Percentiles rank a stretch among this genome's conserved stretches.
These are phyloP conservation scores for Penicillium fimorum DNA, from an alignment of 495 filamentous ascomycete genomes.

Conservation along the genomic window DNA sequence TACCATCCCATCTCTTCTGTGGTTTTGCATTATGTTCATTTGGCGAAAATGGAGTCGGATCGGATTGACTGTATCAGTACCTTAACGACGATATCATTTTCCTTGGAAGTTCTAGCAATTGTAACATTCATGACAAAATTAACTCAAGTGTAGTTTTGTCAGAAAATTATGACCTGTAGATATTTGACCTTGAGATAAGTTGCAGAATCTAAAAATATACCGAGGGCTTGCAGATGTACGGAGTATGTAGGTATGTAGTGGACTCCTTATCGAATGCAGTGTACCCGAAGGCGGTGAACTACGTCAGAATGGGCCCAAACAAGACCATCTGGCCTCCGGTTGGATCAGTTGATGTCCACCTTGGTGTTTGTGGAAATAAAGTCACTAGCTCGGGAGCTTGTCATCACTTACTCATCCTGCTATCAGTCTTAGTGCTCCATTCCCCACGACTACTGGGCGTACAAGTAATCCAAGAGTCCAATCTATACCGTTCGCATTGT, in stretches of 20 bases:
- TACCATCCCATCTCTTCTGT: conserved; percentile 32
- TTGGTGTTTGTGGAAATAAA: background rate
- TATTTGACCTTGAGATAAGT: background rate
- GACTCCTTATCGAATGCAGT: background rate
- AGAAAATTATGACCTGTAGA: background rate
- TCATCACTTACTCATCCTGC: background rate
- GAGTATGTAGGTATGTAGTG: no score
- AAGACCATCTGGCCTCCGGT: conserved; percentile 39
- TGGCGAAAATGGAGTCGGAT: conserved; percentile 20
- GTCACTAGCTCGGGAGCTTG: background rate
- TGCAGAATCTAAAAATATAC: background rate
- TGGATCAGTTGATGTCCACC: background rate
- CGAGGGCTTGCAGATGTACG: background rate
- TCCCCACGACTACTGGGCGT: background rate
- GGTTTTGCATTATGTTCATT: conserved; percentile 19
- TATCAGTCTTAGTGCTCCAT: background rate
- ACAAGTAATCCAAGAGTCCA: background rate
- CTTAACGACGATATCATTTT: conserved; percentile 8
- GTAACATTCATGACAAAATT: background rate
- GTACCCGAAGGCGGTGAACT: conserved; percentile 40
- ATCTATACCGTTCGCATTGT: conserved; percentile 6
- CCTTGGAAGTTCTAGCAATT: background rate
- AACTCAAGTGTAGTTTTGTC: background rate
- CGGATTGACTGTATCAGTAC: conserved; percentile 5
- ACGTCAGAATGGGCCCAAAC: conserved; percentile 33